Conservation (phyloP, 2,329 filamentous ascomycete genomes). For the Microdochium nivale region DNA sequence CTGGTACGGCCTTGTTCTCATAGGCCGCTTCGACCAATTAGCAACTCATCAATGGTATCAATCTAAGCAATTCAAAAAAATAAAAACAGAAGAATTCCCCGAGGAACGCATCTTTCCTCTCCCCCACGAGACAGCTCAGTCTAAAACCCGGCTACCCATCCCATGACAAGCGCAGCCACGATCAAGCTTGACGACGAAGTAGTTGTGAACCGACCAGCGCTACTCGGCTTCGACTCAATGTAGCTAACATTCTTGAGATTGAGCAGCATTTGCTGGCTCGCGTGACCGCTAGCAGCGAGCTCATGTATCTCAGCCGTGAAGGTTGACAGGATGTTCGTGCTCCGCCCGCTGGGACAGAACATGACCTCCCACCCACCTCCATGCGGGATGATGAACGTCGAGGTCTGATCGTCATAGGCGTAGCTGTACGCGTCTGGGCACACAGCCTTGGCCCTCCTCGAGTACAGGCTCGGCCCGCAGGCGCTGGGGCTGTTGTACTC, state of each 20-base stretch:
- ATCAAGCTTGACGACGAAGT: neutral
- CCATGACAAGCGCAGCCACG: neutral
- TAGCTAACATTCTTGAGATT: slow-evolving; percentile 25
- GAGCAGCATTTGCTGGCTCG: slow-evolving; percentile 23
- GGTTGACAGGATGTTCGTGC: slow-evolving; percentile 48
- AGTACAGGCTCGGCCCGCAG: slow-evolving; percentile 62
- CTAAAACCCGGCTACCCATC: neutral
- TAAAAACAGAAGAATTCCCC: neutral
- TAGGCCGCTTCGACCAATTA: no score
- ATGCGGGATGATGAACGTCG: slow-evolving; percentile 52
- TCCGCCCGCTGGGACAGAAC: slow-evolving; percentile 61
- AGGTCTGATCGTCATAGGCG: slow-evolving; percentile 51
- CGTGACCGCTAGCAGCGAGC: slow-evolving; percentile 32
- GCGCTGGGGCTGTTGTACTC: slow-evolving; percentile 50
- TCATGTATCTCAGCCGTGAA: slow-evolving; percentile 39
- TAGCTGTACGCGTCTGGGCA: slow-evolving; percentile 83
- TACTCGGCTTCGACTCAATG: slow-evolving; percentile 17
- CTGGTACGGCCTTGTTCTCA: neutral
- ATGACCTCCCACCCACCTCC: slow-evolving; percentile 72
- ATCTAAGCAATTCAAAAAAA: neutral
- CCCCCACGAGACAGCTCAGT: neutral
- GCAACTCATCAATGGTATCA: neutral
- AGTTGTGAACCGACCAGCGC: neutral
- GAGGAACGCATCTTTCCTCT: neutral
- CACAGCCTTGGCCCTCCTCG: slow-evolving; percentile 59